Evolutionary conservation across 164 flowering plant species (phyloP).

Genomic region (Magnolia sinica): DNA sequence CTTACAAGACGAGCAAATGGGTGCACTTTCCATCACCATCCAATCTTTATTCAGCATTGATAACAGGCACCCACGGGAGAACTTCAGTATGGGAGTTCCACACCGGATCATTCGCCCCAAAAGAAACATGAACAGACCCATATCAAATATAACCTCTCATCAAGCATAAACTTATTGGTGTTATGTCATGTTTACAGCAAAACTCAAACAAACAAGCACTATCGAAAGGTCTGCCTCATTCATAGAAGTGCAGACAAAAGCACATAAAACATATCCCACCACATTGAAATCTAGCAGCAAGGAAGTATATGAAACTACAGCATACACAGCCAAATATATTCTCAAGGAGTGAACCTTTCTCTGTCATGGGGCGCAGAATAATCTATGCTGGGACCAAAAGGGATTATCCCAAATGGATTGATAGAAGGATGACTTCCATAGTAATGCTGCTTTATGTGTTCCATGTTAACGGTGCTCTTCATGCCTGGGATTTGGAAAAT

Average conservation of each 20-base stretch:
- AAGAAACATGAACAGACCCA: too few species aligned
- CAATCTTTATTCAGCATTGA: background rate
- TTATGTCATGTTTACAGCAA: too few species aligned
- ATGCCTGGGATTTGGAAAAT: conserved; percentile 81
- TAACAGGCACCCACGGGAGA: background rate
- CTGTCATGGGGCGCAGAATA: conserved; percentile 74
- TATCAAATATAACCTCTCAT: too few species aligned
- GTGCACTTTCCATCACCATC: background rate
- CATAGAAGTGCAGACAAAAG: background rate
- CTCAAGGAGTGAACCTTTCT: conserved; percentile 45
- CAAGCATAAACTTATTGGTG: too few species aligned
- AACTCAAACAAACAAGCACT: background rate
- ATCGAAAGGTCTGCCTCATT: background rate
- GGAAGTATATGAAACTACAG: background rate
- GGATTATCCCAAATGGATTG: conserved; percentile 80
- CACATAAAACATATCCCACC: background rate
- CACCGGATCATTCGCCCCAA: too few species aligned
- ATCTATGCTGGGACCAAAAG: conserved; percentile 63
- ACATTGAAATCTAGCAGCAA: background rate
- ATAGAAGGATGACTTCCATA: conserved; percentile 91
- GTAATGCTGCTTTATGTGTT: conserved; percentile 83
- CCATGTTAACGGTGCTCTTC: conserved; percentile 77
- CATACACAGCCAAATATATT: background rate
- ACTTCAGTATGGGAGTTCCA: too few species aligned
- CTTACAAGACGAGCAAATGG: too few species aligned